These are phyloP conservation scores for Pichia inconspicua DNA, from an alignment of 1,139 yeast genomes.

Conservation along the genomic window DNA sequence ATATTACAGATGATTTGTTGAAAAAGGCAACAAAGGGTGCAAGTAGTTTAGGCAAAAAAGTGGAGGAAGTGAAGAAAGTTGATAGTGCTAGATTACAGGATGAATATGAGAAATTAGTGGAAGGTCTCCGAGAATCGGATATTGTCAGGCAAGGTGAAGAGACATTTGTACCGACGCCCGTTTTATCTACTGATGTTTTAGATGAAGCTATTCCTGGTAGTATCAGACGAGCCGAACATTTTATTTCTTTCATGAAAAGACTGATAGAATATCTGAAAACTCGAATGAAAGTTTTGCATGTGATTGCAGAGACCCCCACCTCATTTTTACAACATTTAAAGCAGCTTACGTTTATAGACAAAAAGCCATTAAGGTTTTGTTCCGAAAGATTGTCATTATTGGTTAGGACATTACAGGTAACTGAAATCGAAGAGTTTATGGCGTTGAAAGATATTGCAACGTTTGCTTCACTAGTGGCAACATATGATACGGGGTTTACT, in stretches of 20 bases:
- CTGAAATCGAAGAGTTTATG: constrained; percentile 83
- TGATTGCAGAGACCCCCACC: constrained; percentile 91
- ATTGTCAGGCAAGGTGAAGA: constrained; percentile 51
- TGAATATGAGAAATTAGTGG: constrained; percentile 86
- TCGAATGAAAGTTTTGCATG: constrained; percentile 95
- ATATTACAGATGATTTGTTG: constrained; percentile 74
- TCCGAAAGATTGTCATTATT: constrained; percentile 83
- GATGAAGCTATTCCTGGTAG: constrained; percentile 97
- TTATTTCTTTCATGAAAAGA: constrained; percentile 82
- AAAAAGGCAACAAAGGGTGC: constrained; percentile 81
- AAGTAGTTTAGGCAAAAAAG: constrained; percentile 59
- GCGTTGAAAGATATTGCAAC: constrained; percentile 95
- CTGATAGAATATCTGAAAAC: constrained; percentile 92
- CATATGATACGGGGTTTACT: constrained; percentile 89
- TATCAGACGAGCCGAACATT: constrained; percentile 93
- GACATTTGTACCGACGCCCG: constrained; percentile 80
- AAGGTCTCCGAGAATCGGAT: constrained; percentile 77
- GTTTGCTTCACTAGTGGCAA: constrained; percentile 90
- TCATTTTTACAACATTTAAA: constrained; percentile 89
- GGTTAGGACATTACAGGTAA: constrained; percentile 80
- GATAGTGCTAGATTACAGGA: constrained; percentile 80
- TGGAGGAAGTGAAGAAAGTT: constrained; percentile 72
- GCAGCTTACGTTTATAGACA: constrained; percentile 85
- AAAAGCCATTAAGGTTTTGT: constrained; percentile 85
- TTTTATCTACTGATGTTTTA: constrained; percentile 72